phyloP scores from a whole-genome alignment of 75 land plant species.

The Picea glauca region DNA sequence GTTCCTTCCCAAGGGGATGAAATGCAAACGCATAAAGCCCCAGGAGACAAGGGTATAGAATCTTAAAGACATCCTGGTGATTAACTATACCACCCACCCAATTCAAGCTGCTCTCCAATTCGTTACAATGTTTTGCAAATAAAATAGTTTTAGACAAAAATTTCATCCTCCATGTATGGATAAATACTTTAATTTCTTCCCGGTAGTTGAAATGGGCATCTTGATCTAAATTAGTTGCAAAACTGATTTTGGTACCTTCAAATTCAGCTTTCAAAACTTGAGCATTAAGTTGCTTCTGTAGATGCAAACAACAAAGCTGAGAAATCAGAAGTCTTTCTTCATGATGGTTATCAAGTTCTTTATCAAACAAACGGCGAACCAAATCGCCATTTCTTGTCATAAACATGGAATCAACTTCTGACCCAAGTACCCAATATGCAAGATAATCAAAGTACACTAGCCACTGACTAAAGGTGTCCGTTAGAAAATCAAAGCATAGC shows the following conservation, averaged over 20 bases:
- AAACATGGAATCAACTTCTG: conserved; percentile 26
- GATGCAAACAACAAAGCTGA: conserved; percentile 84
- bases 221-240: not conserved
- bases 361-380: conserved; percentile 88
- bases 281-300: conserved; percentile 41
- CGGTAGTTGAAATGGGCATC: not conserved
- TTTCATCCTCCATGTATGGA: conserved; percentile 48
- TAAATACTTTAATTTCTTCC: conserved; percentile 11
- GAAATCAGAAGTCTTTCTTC: conserved; percentile 86
- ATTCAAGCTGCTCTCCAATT: conserved; percentile 24
- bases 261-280: conserved; percentile 6
- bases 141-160: conserved; percentile 46
- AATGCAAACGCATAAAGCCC: conserved; percentile 60
- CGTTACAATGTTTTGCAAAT: conserved; percentile 39
- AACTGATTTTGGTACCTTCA: not conserved
- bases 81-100: conserved; percentile 96
- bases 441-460: conserved; percentile 56
- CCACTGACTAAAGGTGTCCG: conserved; percentile 66
- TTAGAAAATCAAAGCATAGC: conserved; percentile 59
- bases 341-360: conserved; percentile 98
- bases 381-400: conserved; percentile 42
- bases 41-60: conserved; percentile 69
- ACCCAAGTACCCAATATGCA: conserved; percentile 39
- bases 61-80: conserved; percentile 86
- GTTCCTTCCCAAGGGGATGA: not conserved